These are phyloP conservation scores for Ceratocystis alfenasii DNA, from an alignment of 2,329 filamentous ascomycete genomes.

Conservation along the genomic window DNA sequence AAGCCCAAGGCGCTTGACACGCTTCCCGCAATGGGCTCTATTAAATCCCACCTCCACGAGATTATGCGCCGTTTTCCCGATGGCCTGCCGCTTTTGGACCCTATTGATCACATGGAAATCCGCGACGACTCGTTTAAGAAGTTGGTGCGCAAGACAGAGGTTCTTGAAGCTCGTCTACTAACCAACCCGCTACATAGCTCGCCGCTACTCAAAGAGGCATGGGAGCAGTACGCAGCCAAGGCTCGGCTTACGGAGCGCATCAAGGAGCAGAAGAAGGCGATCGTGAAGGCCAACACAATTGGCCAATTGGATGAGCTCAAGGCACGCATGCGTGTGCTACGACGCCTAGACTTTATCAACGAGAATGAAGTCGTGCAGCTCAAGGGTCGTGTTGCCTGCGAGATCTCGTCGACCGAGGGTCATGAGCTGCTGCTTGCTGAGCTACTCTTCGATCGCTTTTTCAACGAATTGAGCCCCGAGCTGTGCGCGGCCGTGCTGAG, in stretches of 20 bases:
- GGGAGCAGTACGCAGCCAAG: constrained; percentile 77
- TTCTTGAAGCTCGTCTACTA: constrained; percentile 79
- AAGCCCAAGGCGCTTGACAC: constrained; percentile 21
- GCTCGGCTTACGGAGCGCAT: constrained; percentile 64
- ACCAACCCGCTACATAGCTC: constrained; percentile 88
- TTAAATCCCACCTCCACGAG: constrained; percentile 62
- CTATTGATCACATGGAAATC: constrained; percentile 93
- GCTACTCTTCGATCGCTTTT: constrained; percentile 91
- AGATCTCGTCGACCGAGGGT: constrained; percentile 82
- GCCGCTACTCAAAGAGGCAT: constrained; percentile 68
- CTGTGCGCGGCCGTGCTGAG: constrained; percentile 75
- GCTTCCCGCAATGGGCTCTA: constrained; percentile 31
- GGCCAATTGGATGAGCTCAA: constrained; percentile 94
- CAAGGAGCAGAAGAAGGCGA: constrained; percentile 78
- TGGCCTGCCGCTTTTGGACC: constrained; percentile 77
- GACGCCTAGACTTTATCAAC: constrained; percentile 89
- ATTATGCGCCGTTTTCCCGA: constrained; percentile 83
- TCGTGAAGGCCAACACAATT: constrained; percentile 71
- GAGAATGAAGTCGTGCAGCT: constrained; percentile 90
- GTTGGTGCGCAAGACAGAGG: constrained; percentile 87
- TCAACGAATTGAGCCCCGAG: constrained; percentile 87
- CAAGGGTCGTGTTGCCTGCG: constrained; percentile 92
- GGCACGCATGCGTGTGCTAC: constrained; percentile 85
- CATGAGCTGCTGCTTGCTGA: constrained; percentile 91
- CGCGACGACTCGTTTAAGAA: constrained; percentile 88